phyloP scores from a whole-genome alignment of 345 rosid genomes.

The Eucalyptus cloeziana region DNA sequence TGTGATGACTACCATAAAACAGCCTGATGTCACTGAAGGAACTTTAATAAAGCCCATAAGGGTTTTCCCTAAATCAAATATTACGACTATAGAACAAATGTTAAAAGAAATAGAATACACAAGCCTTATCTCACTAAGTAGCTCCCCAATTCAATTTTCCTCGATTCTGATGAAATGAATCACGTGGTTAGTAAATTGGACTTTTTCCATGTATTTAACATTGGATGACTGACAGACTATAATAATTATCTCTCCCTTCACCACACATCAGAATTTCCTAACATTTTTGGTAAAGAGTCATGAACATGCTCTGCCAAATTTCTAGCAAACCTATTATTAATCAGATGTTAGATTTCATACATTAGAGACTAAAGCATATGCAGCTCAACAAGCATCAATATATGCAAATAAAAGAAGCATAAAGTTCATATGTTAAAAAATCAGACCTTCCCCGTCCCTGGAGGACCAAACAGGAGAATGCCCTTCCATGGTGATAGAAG shows the following conservation, averaged over 20 bases:
- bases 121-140: background rate
- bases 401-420: background rate
- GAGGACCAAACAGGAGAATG: conserved; percentile 97
- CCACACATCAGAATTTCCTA: background rate
- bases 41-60: background rate
- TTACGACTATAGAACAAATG: background rate
- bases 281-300: background rate
- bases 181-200: background rate
- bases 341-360: background rate
- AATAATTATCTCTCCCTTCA: background rate
- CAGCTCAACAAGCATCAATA: background rate
- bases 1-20: background rate
- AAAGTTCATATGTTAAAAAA: background rate
- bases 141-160: background rate
- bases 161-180: background rate
- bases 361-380: background rate
- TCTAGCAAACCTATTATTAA: background rate
- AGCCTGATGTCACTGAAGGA: background rate
- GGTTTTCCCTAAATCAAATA: background rate
- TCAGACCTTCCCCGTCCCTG: conserved; percentile 95
- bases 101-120: background rate
- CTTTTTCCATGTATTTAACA: background rate
- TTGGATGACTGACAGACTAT: background rate
- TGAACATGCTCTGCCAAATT: background rate
- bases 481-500: conserved; percentile 99